phyloP scores from a whole-genome alignment of 805 yeast genomes.

The Scheffersomyces stipitis region DNA sequence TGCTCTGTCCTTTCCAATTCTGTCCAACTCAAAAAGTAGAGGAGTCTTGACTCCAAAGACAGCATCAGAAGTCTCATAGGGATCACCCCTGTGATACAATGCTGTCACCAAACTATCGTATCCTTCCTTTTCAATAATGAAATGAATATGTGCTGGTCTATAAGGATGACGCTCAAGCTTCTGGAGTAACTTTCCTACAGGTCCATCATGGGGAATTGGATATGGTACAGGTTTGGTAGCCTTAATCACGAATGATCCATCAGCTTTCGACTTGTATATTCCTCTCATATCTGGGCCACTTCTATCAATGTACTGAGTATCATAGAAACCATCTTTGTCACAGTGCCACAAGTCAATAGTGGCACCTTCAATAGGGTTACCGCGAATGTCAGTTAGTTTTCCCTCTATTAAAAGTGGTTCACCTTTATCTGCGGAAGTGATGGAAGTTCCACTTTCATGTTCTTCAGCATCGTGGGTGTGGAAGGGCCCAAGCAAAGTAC shows the following conservation, averaged over 20 bases:
- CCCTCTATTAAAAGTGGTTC: slow-evolving; percentile 23
- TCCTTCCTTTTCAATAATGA: slow-evolving; percentile 18
- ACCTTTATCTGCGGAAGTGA: slow-evolving; percentile 17
- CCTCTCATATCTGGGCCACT: slow-evolving; percentile 22
- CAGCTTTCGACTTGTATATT: slow-evolving; percentile 11
- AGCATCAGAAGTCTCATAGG: slow-evolving; percentile 19
- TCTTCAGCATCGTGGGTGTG: slow-evolving; percentile 22
- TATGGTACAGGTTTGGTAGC: neutral
- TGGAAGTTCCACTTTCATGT: slow-evolving; percentile 14
- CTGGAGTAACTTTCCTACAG: neutral
- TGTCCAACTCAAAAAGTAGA: slow-evolving; percentile 11
- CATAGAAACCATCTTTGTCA: slow-evolving; percentile 20
- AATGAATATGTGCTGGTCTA: slow-evolving; percentile 15
- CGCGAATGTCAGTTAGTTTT: slow-evolving; percentile 12
- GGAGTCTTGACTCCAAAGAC: slow-evolving; percentile 20
- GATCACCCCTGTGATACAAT: slow-evolving; percentile 17
- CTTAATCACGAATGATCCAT: slow-evolving; percentile 5
- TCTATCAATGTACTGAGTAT: slow-evolving; percentile 19
- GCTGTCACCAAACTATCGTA: slow-evolving; percentile 20
- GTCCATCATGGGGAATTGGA: neutral
- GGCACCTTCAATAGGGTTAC: slow-evolving; percentile 17
- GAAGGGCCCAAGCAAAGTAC: slow-evolving; percentile 22
- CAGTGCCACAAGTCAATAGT: slow-evolving; percentile 21
- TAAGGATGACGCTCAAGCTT: neutral
- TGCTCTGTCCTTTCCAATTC: slow-evolving; percentile 16